Percentiles rank a stretch among this genome's conserved stretches.
These are phyloP conservation scores for Haematococcus lacustris DNA, from an alignment of 139 green algal species.

Conservation along the genomic window DNA sequence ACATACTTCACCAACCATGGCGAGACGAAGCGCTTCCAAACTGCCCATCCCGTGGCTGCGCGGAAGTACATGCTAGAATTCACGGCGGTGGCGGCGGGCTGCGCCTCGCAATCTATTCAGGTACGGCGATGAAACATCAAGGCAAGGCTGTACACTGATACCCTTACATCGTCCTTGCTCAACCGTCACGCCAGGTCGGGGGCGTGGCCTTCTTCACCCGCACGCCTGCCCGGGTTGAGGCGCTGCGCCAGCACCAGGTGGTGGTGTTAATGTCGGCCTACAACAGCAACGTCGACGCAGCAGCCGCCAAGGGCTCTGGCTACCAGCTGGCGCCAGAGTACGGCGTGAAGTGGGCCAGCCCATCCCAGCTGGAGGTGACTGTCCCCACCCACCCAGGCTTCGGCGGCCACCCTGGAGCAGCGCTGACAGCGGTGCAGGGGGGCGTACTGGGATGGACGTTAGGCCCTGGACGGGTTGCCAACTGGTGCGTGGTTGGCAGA, in stretches of 20 bases:
- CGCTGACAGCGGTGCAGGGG: not conserved
- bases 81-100: conserved; percentile 3
- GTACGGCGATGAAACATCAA: not conserved
- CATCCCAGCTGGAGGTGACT: not conserved
- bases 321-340: too few species aligned
- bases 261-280: not conserved
- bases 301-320: too few species aligned
- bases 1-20: conserved; percentile 3
- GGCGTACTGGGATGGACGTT: not conserved
- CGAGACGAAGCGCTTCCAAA: conserved; percentile 2
- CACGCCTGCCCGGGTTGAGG: too few species aligned
- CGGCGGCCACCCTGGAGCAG: too few species aligned
- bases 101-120: conserved; percentile 6
- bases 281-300: not conserved
- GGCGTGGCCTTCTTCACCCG: not conserved
- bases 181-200: too few species aligned
- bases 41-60: not conserved
- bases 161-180: too few species aligned
- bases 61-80: conserved; percentile 4
- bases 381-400: not conserved
- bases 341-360: conserved; percentile 1
- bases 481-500: too few species aligned
- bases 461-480: not conserved
- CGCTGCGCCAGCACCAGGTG: not conserved
- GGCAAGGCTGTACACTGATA: not conserved